Evolutionary conservation across 2,329 filamentous ascomycete species (phyloP).

Genomic region (Metarhizium album): DNA sequence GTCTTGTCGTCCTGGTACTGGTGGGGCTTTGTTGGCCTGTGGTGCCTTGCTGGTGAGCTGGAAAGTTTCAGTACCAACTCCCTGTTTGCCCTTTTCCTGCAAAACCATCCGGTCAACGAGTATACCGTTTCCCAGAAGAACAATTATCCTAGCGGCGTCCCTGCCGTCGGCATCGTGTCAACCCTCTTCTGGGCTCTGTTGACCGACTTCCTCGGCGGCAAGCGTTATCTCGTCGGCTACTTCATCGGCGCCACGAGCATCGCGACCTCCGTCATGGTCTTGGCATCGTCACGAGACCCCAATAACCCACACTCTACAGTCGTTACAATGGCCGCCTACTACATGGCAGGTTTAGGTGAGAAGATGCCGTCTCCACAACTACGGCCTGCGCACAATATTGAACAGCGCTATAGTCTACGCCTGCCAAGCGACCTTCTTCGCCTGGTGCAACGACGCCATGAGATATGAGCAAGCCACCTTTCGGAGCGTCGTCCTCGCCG

Average conservation of each 20-base stretch:
- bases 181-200: constrained; percentile 61
- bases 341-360: constrained; percentile 47
- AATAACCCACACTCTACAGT: constrained; percentile 31
- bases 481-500: constrained; percentile 55
- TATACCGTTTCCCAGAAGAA: constrained; percentile 41
- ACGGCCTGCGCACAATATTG: neutral
- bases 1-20: constrained; percentile 51
- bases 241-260: constrained; percentile 57
- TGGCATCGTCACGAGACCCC: constrained; percentile 37
- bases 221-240: constrained; percentile 54
- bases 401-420: constrained; percentile 42
- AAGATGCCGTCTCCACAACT: neutral
- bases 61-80: constrained; percentile 60
- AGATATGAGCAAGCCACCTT: constrained; percentile 52
- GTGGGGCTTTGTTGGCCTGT: constrained; percentile 56
- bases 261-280: constrained; percentile 49
- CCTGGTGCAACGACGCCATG: constrained; percentile 64
- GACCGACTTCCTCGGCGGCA: constrained; percentile 53
- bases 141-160: constrained; percentile 45
- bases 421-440: constrained; percentile 64
- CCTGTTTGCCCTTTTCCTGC: constrained; percentile 40
- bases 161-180: constrained; percentile 44
- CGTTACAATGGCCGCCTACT: constrained; percentile 54
- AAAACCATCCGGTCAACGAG: constrained; percentile 30
- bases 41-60: constrained; percentile 60